A percentile compares a stretch with the other conserved stretches of the same genome.
Conservation (phyloP, 768 basidiomycete genomes). For the Amanita jacksonii region DNA sequence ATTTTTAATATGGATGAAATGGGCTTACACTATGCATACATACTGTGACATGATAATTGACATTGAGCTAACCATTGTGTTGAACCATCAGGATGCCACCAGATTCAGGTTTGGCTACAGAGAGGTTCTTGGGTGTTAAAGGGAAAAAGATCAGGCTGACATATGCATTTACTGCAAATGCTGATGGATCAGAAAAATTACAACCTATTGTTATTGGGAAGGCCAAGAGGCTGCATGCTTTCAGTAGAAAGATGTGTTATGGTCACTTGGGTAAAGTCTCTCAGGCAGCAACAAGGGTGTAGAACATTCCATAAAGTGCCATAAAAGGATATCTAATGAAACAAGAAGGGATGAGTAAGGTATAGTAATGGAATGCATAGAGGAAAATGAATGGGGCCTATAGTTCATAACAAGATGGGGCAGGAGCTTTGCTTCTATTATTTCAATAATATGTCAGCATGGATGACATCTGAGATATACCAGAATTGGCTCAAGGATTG, state of each 20-base stretch:
- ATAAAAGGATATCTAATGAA: too few species aligned
- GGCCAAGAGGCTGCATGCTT: constrained; percentile 17
- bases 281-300: too few species aligned
- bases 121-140: constrained; percentile 21
- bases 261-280: too few species aligned
- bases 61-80: too few species aligned
- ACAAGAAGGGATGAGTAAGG: too few species aligned
- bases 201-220: constrained; percentile 25
- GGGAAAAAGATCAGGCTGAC: constrained; percentile 23
- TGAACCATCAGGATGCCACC: too few species aligned
- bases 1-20: constrained; percentile 30
- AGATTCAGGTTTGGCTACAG: constrained; percentile 19
- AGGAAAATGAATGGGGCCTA: too few species aligned
- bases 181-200: constrained; percentile 23
- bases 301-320: too few species aligned
- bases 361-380: too few species aligned
- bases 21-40: constrained; percentile 23
- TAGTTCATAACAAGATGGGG: too few species aligned
- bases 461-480: constrained; percentile 27
- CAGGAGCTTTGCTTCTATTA: constrained; percentile 25
- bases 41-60: too few species aligned
- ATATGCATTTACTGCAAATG: constrained; percentile 24
- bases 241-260: constrained; percentile 21
- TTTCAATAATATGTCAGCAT: constrained; percentile 26
- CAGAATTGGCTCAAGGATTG: constrained; percentile 24